These are phyloP conservation scores for Silene latifolia DNA, from an alignment of 148 eudicot genomes.

Conservation along the genomic window DNA sequence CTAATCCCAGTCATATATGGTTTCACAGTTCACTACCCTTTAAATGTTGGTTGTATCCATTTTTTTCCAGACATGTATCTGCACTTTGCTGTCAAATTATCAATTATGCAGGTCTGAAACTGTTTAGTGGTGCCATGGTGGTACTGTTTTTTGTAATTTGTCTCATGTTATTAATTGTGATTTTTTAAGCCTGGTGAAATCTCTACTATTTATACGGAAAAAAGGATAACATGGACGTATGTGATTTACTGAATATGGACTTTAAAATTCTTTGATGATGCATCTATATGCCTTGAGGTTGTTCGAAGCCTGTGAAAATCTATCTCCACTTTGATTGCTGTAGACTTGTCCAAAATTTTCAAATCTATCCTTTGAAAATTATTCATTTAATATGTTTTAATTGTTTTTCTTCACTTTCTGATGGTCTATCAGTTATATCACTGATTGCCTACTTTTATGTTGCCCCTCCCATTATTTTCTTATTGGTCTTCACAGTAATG, in stretches of 20 bases:
- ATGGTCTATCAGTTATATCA: background rate
- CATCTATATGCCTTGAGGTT: background rate
- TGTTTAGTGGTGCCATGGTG: background rate
- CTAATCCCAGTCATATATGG: background rate
- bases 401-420: background rate
- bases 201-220: background rate
- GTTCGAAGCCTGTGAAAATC: too few relatives aligned
- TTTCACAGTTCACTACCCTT: too few relatives aligned
- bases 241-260: too few relatives aligned
- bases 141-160: background rate
- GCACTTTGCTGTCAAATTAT: background rate
- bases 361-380: background rate
- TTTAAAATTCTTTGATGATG: too few relatives aligned
- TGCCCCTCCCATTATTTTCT: background rate
- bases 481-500: conserved; percentile 60
- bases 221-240: background rate
- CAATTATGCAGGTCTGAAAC: background rate
- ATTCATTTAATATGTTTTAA: background rate
- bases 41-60: background rate
- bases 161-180: background rate
- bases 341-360: background rate
- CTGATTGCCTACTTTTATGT: background rate
- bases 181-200: background rate
- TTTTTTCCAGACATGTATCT: background rate
- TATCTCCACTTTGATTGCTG: background rate